These are phyloP conservation scores for Starmerella riodocensis DNA, from an alignment of 805 yeast genomes.

Conservation along the genomic window DNA sequence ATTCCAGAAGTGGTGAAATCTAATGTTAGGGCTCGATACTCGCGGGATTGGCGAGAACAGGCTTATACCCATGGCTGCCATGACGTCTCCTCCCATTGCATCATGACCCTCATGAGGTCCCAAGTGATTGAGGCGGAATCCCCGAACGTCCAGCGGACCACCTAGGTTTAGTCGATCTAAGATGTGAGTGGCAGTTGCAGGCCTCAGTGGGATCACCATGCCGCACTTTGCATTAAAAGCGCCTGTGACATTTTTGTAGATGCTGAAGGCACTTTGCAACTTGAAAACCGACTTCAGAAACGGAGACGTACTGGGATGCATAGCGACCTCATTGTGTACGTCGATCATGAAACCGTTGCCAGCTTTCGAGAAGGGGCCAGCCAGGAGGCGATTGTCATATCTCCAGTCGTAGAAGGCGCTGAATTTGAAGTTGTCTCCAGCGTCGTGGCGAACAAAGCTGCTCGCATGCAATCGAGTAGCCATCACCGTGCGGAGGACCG, in stretches of 20 bases:
- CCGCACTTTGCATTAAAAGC: conserved; percentile 17
- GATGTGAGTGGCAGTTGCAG: conserved; percentile 34
- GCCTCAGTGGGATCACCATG: conserved; percentile 19
- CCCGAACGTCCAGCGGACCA: conserved; percentile 60
- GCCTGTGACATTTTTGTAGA: conserved; percentile 7
- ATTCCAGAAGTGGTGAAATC: conserved; percentile 49
- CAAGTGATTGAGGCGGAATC: conserved; percentile 52
- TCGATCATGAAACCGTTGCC: conserved; percentile 34
- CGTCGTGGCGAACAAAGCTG: conserved; percentile 41
- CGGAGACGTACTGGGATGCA: conserved; percentile 27
- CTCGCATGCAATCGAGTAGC: conserved; percentile 37
- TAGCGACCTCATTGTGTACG: conserved; percentile 35
- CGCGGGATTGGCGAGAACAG: conserved; percentile 51
- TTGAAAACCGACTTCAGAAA: conserved; percentile 29
- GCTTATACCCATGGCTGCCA: conserved; percentile 43
- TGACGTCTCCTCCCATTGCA: conserved; percentile 56
- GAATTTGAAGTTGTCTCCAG: conserved; percentile 52
- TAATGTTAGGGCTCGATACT: conserved; percentile 36
- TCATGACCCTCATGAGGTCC: conserved; percentile 48
- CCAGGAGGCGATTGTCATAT: conserved; percentile 32
- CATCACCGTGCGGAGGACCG: conserved; percentile 43
- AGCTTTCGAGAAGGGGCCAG: conserved; percentile 32
- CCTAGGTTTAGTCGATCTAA: conserved; percentile 77
- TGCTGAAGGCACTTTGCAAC: conserved; percentile 26
- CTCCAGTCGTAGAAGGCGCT: conserved; percentile 35